Evolutionary conservation across 2,329 filamentous ascomycete genomes (phyloP), one percentile per base, ranked within the genome.

Genomic region (Diaporthe sp.): DNA sequence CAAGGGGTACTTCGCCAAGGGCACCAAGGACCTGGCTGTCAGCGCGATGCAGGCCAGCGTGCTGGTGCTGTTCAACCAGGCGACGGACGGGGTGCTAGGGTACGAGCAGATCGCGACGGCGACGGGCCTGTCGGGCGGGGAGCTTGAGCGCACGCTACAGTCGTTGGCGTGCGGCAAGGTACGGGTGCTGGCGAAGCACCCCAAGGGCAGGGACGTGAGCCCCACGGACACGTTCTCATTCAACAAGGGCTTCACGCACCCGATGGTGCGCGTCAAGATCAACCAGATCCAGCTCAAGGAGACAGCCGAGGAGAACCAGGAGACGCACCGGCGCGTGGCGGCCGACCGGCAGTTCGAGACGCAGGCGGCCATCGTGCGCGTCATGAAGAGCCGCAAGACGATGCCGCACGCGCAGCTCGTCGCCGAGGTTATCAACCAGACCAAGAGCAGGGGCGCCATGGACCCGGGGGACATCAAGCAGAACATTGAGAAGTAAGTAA

Each of bases 251-350:
- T 99, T 99, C 84, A 87, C 87, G 3, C 94, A 98, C 81, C 90
- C 92, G 28, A 98, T 97, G 84, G 94, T 94, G 84, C 92, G 95
- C 74, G 93, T 99, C 86, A 99, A 99, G 87, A 98, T 99, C 87
- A 99, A 98, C 86, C 96, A 98, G 85, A 97, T 99, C 79, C 97
- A 99, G 85, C 90, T 98, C 70, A 97, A 97, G 85, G 97, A 99
- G 86, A 98, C 97, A 0, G 94, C 94, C 80, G 94, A 96, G 81
- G 97, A 99, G 85, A 98, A 98, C 85, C 94, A 95, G 84, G 95
- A 94, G 80, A 98, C 96, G 1, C 95, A 98, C 84, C 94, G 98
- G 84, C 91, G 95, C 58, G 95, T 99, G 6, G 93, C 93, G 0
- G 94, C 94, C 71, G 97, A 99, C 82, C 89, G 97, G 70, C 95